Evolutionary conservation across 1,284 basidiomycete genomes (phyloP).

Genomic region (Cerrena zonata): DNA sequence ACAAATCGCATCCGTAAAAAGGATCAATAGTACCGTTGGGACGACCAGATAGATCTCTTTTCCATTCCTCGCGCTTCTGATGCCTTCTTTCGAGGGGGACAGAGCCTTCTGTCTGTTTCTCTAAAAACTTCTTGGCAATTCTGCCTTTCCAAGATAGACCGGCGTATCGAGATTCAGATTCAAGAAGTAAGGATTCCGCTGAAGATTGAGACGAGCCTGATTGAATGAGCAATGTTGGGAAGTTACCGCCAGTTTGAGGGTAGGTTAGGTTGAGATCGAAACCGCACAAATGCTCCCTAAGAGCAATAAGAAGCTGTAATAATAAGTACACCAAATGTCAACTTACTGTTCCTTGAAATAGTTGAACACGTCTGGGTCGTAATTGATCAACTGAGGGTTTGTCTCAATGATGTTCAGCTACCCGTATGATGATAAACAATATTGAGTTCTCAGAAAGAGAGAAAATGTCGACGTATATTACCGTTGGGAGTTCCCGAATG

Average conservation of each 20-base stretch:
- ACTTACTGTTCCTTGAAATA: slow-evolving; percentile 66
- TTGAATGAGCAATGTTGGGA: slow-evolving; percentile 36
- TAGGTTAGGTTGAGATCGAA: slow-evolving; percentile 61
- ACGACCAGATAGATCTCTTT: slow-evolving; percentile 16
- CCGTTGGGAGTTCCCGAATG: slow-evolving; percentile 49
- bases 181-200: neutral
- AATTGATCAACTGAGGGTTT: slow-evolving; percentile 67
- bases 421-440: neutral
- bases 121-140: neutral
- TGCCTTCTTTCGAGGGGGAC: neutral
- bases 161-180: neutral
- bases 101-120: neutral
- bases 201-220: slow-evolving; percentile 34
- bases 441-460: no score
- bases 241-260: slow-evolving; percentile 46
- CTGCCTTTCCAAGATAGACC: neutral
- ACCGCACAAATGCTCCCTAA: slow-evolving; percentile 29
- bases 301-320: neutral
- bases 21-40: slow-evolving; percentile 23
- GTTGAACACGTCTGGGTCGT: slow-evolving; percentile 56
- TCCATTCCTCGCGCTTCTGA: slow-evolving; percentile 7
- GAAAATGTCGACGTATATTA: slow-evolving; percentile 25
- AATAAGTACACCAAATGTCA: neutral
- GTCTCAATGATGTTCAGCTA: slow-evolving; percentile 49
- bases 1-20: slow-evolving; percentile 25